Percentiles rank a stretch among this genome's conserved stretches.
Evolutionary conservation across 805 yeast genomes (phyloP).

Genomic region (Saccharomycopsis microspora): DNA sequence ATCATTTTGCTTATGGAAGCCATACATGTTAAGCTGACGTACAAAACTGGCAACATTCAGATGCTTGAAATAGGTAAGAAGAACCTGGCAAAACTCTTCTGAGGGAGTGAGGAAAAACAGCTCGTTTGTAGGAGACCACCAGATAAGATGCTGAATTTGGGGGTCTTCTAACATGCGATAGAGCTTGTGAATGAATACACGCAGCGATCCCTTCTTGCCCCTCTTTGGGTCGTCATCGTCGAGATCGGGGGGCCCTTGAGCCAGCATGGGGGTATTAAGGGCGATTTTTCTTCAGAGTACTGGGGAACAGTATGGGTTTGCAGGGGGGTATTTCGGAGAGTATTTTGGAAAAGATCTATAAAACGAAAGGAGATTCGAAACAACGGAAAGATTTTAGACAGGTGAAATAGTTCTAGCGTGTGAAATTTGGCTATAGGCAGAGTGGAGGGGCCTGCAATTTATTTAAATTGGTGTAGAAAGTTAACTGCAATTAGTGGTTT

Average conservation of each 20-base stretch:
- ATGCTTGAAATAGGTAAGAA: slow-evolving; percentile 60
- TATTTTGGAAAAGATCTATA: background rate
- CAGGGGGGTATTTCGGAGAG: background rate
- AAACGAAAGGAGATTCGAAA: background rate
- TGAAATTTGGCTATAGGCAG: no score
- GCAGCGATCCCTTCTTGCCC: slow-evolving; percentile 22
- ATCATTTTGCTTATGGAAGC: slow-evolving; percentile 64
- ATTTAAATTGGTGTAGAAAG: no score
- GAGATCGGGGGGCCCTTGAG: background rate
- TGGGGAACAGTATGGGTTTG: background rate
- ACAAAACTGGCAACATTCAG: slow-evolving; percentile 73
- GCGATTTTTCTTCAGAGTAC: background rate
- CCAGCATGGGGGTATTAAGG: background rate
- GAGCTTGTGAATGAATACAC: slow-evolving; percentile 77
- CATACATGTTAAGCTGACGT: slow-evolving; percentile 73
- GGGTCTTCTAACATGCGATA: slow-evolving; percentile 84
- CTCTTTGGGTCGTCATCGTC: background rate
- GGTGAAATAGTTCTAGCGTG: no score
- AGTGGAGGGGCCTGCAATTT: no score
- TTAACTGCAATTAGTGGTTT: no score
- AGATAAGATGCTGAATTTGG: slow-evolving; percentile 59
- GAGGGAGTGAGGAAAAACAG: slow-evolving; percentile 76
- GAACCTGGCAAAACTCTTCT: slow-evolving; percentile 73
- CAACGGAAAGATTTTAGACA: background rate
- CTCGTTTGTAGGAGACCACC: slow-evolving; percentile 69